A percentile compares a stretch with the other conserved stretches of the same genome.
These are phyloP conservation scores for Acanthochlamys bracteata DNA, from an alignment of 106 monocot species.

Conservation along the genomic window DNA sequence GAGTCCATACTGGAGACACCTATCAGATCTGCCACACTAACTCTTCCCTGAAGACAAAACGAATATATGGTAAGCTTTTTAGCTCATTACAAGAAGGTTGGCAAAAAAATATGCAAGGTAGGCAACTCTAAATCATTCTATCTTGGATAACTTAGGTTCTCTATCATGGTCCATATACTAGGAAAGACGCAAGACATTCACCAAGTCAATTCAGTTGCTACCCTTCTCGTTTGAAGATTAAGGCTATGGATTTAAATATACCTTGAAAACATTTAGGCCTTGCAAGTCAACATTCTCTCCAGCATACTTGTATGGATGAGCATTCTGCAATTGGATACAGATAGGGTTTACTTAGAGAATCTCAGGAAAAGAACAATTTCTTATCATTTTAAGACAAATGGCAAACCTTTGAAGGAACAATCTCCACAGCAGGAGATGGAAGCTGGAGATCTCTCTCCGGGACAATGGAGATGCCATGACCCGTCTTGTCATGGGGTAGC, in stretches of 20 bases:
- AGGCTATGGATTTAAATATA: not conserved
- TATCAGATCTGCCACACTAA: slow-evolving; percentile 77
- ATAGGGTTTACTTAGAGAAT: not conserved
- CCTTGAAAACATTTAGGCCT: slow-evolving; percentile 77
- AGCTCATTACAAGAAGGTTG: not conserved
- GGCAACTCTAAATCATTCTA: no score
- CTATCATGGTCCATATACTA: no score
- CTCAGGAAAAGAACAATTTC: not conserved
- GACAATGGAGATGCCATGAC: slow-evolving; percentile 31
- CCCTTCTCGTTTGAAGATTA: no score
- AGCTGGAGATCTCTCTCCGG: slow-evolving; percentile 52
- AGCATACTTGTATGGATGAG: slow-evolving; percentile 73
- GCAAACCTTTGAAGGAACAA: slow-evolving; percentile 66
- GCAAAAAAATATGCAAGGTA: no score
- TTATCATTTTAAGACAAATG: not conserved
- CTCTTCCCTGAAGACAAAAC: slow-evolving; percentile 53
- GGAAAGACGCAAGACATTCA: no score
- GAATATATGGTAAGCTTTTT: not conserved
- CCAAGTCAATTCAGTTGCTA: no score
- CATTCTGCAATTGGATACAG: slow-evolving; percentile 34
- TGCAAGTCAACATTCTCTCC: slow-evolving; percentile 88
- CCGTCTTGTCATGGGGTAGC: slow-evolving; percentile 34
- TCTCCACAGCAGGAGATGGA: slow-evolving; percentile 73
- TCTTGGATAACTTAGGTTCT: no score
- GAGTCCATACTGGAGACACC: slow-evolving; percentile 56